Conservation (phyloP, 2,329 filamentous ascomycete species). For the Decorospora gaudefroyi region DNA sequence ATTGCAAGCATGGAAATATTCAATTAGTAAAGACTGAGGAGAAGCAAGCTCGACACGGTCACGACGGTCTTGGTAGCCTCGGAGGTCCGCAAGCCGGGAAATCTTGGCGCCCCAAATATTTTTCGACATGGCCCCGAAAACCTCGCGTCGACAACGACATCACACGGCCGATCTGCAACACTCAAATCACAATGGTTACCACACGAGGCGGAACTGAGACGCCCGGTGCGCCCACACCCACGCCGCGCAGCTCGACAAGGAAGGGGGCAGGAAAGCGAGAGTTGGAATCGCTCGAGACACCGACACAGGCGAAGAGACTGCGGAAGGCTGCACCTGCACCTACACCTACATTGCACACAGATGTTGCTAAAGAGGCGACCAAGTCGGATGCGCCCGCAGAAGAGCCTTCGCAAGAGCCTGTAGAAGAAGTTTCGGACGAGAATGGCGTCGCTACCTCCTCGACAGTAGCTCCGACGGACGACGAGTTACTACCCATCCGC, state of each 20-base stretch:
- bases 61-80: slow-evolving; percentile 14
- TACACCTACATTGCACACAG: slow-evolving; percentile 17
- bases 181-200: slow-evolving; percentile 39
- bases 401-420: slow-evolving; percentile 13
- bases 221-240: slow-evolving; percentile 26
- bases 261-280: slow-evolving; percentile 36
- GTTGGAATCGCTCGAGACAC: slow-evolving; percentile 37
- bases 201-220: slow-evolving; percentile 42
- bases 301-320: slow-evolving; percentile 38
- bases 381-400: slow-evolving; percentile 5
- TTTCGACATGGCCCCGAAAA: slow-evolving; percentile 27
- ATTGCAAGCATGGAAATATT: slow-evolving; percentile 13
- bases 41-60: not conserved
- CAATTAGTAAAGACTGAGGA: not conserved
- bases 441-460: slow-evolving; percentile 15
- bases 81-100: slow-evolving; percentile 32
- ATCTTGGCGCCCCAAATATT: slow-evolving; percentile 30
- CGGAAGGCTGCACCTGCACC: slow-evolving; percentile 23
- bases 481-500: slow-evolving; percentile 25
- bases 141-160: slow-evolving; percentile 14
- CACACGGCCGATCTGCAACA: slow-evolving; percentile 28
- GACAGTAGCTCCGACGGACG: slow-evolving; percentile 6
- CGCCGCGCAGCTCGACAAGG: slow-evolving; percentile 33
- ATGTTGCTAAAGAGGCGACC: not conserved
- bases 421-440: slow-evolving; percentile 20